A percentile compares a stretch with the other conserved stretches of the same genome.
Evolutionary conservation across 2,329 filamentous ascomycete species (phyloP).

Genomic region (Pyrenochaeta sp.): DNA sequence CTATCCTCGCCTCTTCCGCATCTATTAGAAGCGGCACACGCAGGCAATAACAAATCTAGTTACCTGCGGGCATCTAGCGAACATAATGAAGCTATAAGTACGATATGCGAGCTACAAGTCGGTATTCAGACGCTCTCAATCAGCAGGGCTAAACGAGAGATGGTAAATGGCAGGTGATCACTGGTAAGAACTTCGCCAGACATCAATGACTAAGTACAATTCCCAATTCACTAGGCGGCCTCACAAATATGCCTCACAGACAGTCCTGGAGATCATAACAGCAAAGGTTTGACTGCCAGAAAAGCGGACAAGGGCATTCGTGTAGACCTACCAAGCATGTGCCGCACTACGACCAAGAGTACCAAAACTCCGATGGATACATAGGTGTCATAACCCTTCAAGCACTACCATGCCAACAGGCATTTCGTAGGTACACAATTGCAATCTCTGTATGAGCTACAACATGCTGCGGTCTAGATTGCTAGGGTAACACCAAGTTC

Average conservation of each 20-base stretch:
- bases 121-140: constrained; percentile 67
- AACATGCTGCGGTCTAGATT: constrained; percentile 74
- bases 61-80: constrained; percentile 80
- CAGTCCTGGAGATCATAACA: constrained; percentile 54
- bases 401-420: too few relatives aligned
- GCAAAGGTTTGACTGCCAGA: constrained; percentile 74
- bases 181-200: constrained; percentile 68
- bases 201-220: too few relatives aligned
- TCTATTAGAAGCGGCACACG: constrained; percentile 14
- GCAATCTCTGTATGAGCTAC: too few relatives aligned
- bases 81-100: constrained; percentile 64
- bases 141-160: constrained; percentile 63
- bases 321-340: constrained; percentile 60
- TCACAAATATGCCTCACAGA: background rate
- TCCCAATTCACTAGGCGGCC: too few relatives aligned
- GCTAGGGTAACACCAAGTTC: constrained; percentile 77
- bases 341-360: constrained; percentile 9
- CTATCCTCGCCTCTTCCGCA: background rate
- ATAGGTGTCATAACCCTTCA: constrained; percentile 21
- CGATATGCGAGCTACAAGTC: constrained; percentile 79
- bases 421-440: too few relatives aligned
- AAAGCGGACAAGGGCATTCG: constrained; percentile 78
- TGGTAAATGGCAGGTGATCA: constrained; percentile 76
- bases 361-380: constrained; percentile 22
- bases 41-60: constrained; percentile 3